Conservation (phyloP, 1,284 basidiomycete genomes). For the Ganoderma sinense region DNA sequence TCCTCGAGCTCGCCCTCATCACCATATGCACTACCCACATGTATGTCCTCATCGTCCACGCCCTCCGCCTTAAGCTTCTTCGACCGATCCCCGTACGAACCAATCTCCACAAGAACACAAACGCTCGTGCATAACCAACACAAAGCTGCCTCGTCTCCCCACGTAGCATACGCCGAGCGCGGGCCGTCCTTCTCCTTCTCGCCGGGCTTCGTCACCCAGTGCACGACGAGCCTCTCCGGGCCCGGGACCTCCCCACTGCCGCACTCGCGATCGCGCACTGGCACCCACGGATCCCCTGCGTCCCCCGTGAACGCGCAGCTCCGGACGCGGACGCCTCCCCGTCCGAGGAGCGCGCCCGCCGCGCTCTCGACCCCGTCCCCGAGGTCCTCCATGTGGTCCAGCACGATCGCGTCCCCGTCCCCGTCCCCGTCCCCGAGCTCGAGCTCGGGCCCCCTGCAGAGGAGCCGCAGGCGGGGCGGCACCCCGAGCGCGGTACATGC, state of each 20-base stretch:
- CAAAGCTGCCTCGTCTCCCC: neutral
- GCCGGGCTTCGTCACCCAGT: neutral
- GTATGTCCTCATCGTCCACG: no score
- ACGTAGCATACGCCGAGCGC: neutral
- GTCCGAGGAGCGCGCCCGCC: no score
- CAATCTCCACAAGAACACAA: neutral
- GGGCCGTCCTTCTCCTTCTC: neutral
- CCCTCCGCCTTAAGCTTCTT: no score
- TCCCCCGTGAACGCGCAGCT: neutral
- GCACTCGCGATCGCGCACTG: neutral
- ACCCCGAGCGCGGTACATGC: slow-evolving; percentile 16
- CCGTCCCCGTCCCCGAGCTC: neutral
- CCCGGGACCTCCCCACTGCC: neutral
- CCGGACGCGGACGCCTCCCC: neutral
- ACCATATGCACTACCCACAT: no score
- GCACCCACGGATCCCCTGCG: neutral
- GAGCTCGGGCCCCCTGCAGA: neutral
- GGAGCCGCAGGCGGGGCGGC: slow-evolving; percentile 13
- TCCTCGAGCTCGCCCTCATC: no score
- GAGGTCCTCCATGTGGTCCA: neutral
- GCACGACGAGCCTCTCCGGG: no score
- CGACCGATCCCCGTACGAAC: neutral
- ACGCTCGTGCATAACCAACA: neutral
- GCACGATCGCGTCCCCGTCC: neutral
- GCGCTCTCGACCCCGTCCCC: neutral